Evolutionary conservation across 768 basidiomycete genomes (phyloP).

Genomic region (Candolleomyces efflorescens): DNA sequence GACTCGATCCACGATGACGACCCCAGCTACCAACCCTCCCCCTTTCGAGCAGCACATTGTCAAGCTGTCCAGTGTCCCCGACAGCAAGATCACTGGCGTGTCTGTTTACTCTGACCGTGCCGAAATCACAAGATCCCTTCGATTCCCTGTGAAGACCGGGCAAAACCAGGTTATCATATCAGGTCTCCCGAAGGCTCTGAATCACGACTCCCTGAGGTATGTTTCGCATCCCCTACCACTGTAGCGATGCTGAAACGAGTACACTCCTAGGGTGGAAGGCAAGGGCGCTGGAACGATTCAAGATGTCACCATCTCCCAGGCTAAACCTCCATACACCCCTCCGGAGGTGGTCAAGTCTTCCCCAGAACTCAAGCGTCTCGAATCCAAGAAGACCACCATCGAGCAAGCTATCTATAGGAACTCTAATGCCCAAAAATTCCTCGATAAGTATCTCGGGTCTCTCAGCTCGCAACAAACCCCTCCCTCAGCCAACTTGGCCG

Average conservation of each 20-base stretch:
- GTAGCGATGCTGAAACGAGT: not conserved
- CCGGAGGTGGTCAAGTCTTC: constrained; percentile 15
- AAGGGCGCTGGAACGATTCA: constrained; percentile 40
- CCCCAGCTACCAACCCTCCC: not conserved
- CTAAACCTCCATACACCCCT: constrained; percentile 13
- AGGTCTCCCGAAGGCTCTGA: constrained; percentile 32
- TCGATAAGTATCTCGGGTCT: constrained; percentile 32
- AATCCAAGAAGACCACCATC: constrained; percentile 17
- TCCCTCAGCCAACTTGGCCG: constrained; percentile 18
- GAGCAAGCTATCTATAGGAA: constrained; percentile 26
- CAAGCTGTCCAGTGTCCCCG: constrained; percentile 21
- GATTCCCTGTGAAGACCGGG: constrained; percentile 29
- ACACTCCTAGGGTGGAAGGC: constrained; percentile 35
- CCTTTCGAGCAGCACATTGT: constrained; percentile 15
- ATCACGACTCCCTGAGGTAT: constrained; percentile 35
- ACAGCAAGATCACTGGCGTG: constrained; percentile 30
- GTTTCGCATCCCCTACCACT: not conserved
- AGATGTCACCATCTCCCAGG: constrained; percentile 32
- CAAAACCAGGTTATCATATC: constrained; percentile 34
- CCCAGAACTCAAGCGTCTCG: constrained; percentile 20
- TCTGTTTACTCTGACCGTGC: constrained; percentile 33
- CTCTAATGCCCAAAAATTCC: constrained; percentile 19
- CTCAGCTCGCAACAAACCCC: constrained; percentile 27
- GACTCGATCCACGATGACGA: no score
- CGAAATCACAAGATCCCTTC: constrained; percentile 33